A percentile compares a stretch with the other conserved stretches of the same genome.
Evolutionary conservation across 2,329 filamentous ascomycete genomes (phyloP).

Genomic region (Cordyceps javanica): DNA sequence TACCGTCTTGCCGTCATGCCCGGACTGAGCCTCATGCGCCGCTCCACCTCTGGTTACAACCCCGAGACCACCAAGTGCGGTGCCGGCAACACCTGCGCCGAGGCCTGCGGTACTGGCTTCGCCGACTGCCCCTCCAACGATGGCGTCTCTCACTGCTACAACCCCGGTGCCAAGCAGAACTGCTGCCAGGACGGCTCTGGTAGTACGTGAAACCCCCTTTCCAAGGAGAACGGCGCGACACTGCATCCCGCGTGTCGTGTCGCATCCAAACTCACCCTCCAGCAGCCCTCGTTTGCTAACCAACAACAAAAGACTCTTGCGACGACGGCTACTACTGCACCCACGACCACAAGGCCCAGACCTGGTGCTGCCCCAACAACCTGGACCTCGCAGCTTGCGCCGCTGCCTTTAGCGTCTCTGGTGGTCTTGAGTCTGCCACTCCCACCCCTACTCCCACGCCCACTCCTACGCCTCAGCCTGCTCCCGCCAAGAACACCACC

Average conservation of each 20-base stretch:
- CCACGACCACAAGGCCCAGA: constrained; percentile 42
- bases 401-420: constrained; percentile 41
- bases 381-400: constrained; percentile 51
- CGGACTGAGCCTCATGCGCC: constrained; percentile 37
- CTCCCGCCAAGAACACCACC: constrained; percentile 19
- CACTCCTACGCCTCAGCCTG: constrained; percentile 25
- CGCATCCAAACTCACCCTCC: too few relatives aligned
- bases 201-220: constrained; percentile 43
- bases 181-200: constrained; percentile 54
- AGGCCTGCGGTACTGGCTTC: constrained; percentile 48
- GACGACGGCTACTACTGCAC: constrained; percentile 57
- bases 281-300: background rate
- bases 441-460: constrained; percentile 27
- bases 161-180: constrained; percentile 42
- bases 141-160: constrained; percentile 51
- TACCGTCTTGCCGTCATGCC: constrained; percentile 33
- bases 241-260: background rate
- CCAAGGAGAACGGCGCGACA: background rate
- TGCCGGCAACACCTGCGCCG: constrained; percentile 44
- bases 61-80: constrained; percentile 43
- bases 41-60: constrained; percentile 42
- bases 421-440: constrained; percentile 35
- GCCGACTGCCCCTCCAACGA: constrained; percentile 44
- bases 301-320: constrained; percentile 46
- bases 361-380: constrained; percentile 56